Percentiles rank a stretch among this genome's conserved stretches.
phyloP scores from a whole-genome alignment of 495 filamentous ascomycete species.

The Extremus antarcticus region DNA sequence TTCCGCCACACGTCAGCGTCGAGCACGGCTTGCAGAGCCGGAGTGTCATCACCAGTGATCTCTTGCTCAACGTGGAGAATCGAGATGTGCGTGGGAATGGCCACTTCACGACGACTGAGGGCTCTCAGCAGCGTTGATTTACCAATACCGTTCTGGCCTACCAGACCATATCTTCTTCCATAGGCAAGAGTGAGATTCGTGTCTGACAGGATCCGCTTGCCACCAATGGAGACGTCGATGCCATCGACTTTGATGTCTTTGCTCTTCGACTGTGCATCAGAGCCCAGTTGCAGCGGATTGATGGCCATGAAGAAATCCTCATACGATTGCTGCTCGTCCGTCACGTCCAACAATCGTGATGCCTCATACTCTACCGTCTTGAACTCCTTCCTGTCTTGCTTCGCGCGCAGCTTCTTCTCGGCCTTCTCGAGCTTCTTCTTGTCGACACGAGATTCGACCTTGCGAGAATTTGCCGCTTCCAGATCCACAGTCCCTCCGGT shows the following conservation, averaged over 20 bases:
- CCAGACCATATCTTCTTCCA: slow-evolving; percentile 89
- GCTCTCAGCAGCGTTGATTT: slow-evolving; percentile 92
- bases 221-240: slow-evolving; percentile 86
- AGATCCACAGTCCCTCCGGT: slow-evolving; percentile 77
- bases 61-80: slow-evolving; percentile 99
- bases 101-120: slow-evolving; percentile 82
- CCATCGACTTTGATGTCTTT: slow-evolving; percentile 99
- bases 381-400: slow-evolving; percentile 96
- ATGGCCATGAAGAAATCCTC: slow-evolving; percentile 99
- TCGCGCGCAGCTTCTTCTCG: slow-evolving; percentile 92
- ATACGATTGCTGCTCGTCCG: slow-evolving; percentile 80
- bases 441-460: slow-evolving; percentile 95
- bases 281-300: slow-evolving; percentile 84
- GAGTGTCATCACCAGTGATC: slow-evolving; percentile 93
- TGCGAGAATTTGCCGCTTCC: slow-evolving; percentile 80
- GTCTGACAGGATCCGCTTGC: slow-evolving; percentile 78
- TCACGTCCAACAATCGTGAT: slow-evolving; percentile 74
- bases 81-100: slow-evolving; percentile 92
- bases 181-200: slow-evolving; percentile 84
- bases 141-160: slow-evolving; percentile 98
- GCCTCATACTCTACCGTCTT: slow-evolving; percentile 98
- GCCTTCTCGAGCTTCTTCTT: slow-evolving; percentile 99
- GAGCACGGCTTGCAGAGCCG: slow-evolving; percentile 87
- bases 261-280: slow-evolving; percentile 63
- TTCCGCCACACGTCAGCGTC: slow-evolving; percentile 99